Evolutionary conservation across 1,139 yeast species (phyloP).

Genomic region (Zygosaccharomyces sapae): DNA sequence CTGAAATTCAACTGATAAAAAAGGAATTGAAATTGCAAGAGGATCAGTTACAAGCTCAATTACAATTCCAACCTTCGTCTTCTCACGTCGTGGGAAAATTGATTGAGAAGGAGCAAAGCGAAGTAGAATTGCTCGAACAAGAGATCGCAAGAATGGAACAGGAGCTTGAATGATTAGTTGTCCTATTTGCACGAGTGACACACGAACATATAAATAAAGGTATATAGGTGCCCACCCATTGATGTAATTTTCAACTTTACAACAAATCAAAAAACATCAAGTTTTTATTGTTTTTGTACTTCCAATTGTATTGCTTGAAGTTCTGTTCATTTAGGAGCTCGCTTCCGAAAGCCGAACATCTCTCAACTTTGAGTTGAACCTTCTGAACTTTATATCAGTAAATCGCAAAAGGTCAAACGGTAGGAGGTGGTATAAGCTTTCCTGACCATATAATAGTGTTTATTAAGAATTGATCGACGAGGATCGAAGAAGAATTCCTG

Average conservation of each 20-base stretch:
- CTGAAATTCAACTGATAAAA: constrained; percentile 21
- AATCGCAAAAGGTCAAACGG: not conserved
- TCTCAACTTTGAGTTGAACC: not conserved
- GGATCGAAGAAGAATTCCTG: not conserved
- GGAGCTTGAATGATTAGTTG: not conserved
- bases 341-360: not conserved
- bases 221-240: not conserved
- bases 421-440: not conserved
- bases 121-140: constrained; percentile 24
- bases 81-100: constrained; percentile 22
- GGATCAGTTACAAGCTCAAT: constrained; percentile 19
- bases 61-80: constrained; percentile 10
- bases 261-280: no score
- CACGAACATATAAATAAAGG: not conserved
- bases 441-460: not conserved
- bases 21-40: constrained; percentile 28
- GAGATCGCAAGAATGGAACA: constrained; percentile 16
- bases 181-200: not conserved
- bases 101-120: constrained; percentile 29
- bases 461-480: not conserved
- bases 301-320: not conserved
- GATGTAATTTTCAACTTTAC: not conserved
- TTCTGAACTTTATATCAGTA: not conserved
- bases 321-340: not conserved
- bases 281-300: constrained; percentile 1